These are phyloP conservation scores for Microcera coccophila DNA, from an alignment of 2,329 filamentous ascomycete genomes.

Conservation along the genomic window DNA sequence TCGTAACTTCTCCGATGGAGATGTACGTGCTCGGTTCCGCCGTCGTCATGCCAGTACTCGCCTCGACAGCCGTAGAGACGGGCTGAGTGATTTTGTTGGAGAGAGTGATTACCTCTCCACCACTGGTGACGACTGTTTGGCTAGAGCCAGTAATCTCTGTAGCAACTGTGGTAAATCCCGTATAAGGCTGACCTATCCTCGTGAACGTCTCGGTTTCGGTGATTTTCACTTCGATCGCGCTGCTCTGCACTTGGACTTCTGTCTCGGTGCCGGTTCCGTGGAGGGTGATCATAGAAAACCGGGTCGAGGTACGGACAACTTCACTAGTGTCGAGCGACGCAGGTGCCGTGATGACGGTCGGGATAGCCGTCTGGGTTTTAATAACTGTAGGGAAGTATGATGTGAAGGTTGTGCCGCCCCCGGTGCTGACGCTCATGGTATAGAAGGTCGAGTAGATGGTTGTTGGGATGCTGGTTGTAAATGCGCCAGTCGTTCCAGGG, in stretches of 20 bases:
- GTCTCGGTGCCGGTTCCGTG: constrained; percentile 1
- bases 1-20: constrained; percentile 21
- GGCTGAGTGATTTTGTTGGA: too few species aligned
- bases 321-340: background rate
- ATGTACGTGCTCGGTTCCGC: constrained; percentile 22
- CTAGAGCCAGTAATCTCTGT: too few species aligned
- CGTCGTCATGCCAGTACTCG: constrained; percentile 20
- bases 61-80: constrained; percentile 8
- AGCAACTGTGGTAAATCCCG: constrained; percentile 1
- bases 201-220: too few species aligned
- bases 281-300: constrained; percentile 6
- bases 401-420: background rate
- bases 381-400: constrained; percentile 9
- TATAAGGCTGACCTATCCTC: background rate
- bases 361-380: constrained; percentile 6
- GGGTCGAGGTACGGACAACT: constrained; percentile 9
- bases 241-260: too few species aligned
- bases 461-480: constrained; percentile 13
- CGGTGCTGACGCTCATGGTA: constrained; percentile 7
- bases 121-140: too few species aligned
- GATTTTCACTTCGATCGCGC: too few species aligned
- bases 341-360: background rate
- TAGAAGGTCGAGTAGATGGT: constrained; percentile 2
- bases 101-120: too few species aligned
- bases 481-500: constrained; percentile 21